Conservation (phyloP, 768 basidiomycete species). For the Hericium erinaceus region DNA sequence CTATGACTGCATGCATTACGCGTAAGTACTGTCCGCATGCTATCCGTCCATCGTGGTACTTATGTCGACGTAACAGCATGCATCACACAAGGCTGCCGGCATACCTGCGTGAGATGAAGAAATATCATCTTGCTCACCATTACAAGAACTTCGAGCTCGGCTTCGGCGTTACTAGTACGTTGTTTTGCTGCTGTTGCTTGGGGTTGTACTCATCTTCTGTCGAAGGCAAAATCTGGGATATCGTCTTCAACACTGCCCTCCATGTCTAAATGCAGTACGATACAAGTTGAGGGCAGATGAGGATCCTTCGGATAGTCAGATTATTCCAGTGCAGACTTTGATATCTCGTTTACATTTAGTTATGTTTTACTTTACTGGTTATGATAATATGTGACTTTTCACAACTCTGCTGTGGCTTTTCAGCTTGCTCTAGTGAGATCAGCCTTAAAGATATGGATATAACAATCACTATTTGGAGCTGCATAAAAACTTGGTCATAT, state of each 20-base stretch:
- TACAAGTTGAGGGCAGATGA: too few species aligned
- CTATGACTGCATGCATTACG: constrained; percentile 91
- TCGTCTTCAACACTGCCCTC: constrained; percentile 79
- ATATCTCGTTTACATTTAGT: too few species aligned
- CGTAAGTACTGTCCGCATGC: constrained; percentile 36
- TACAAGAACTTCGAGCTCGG: constrained; percentile 98
- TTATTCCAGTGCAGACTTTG: too few species aligned
- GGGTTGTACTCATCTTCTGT: neutral
- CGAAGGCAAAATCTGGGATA: constrained; percentile 88
- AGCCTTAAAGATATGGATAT: too few species aligned
- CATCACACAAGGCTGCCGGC: constrained; percentile 82
- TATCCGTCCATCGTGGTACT: neutral
- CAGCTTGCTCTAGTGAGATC: too few species aligned
- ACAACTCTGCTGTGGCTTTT: too few species aligned
- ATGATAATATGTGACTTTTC: too few species aligned
- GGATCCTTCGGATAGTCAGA: too few species aligned
- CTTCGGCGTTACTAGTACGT: constrained; percentile 88
- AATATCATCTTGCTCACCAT: constrained; percentile 95
- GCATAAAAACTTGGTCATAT: too few species aligned
- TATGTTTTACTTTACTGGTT: too few species aligned
- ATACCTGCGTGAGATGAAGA: constrained; percentile 90
- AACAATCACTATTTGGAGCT: too few species aligned
- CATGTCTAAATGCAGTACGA: constrained; percentile 32
- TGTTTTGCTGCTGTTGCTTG: neutral
- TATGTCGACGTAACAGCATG: constrained; percentile 32